These are phyloP conservation scores for Amanita pseudoporphyria DNA, from an alignment of 768 basidiomycete species.

Conservation along the genomic window DNA sequence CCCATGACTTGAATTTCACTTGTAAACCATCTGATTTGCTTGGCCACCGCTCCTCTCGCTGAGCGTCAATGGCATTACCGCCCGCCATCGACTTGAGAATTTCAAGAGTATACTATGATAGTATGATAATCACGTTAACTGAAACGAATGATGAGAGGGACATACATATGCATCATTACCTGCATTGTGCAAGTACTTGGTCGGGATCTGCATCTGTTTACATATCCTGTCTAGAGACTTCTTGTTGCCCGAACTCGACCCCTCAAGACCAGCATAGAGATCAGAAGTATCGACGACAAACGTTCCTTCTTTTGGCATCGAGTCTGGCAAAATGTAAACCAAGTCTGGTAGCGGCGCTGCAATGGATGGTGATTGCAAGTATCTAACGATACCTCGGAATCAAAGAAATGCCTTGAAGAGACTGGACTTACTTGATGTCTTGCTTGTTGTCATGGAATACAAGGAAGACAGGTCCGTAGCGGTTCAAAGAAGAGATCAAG, in stretches of 20 bases:
- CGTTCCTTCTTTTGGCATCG: constrained; percentile 37
- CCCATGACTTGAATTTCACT: constrained; percentile 50
- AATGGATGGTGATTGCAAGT: constrained; percentile 40
- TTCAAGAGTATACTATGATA: constrained; percentile 54
- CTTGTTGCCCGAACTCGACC: constrained; percentile 41
- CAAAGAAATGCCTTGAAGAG: neutral
- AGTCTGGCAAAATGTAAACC: constrained; percentile 48
- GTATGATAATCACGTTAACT: constrained; percentile 1
- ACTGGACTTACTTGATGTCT: constrained; percentile 56
- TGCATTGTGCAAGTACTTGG: constrained; percentile 64
- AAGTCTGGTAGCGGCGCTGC: constrained; percentile 44
- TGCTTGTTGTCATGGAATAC: constrained; percentile 74
- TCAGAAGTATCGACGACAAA: constrained; percentile 68
- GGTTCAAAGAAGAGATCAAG: constrained; percentile 29
- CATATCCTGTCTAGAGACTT: constrained; percentile 53
- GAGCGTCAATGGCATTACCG: constrained; percentile 64
- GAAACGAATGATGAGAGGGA: constrained; percentile 7
- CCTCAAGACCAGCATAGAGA: constrained; percentile 67
- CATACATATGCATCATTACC: constrained; percentile 80
- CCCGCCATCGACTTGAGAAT: constrained; percentile 63
- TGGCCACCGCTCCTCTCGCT: constrained; percentile 77
- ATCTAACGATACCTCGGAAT: constrained; percentile 27
- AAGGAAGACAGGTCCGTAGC: constrained; percentile 57
- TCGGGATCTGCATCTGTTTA: constrained; percentile 47
- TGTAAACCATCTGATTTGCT: constrained; percentile 40